These are phyloP conservation scores for Penicillium macrosclerotiorum DNA, from an alignment of 495 filamentous ascomycete species.

Conservation along the genomic window DNA sequence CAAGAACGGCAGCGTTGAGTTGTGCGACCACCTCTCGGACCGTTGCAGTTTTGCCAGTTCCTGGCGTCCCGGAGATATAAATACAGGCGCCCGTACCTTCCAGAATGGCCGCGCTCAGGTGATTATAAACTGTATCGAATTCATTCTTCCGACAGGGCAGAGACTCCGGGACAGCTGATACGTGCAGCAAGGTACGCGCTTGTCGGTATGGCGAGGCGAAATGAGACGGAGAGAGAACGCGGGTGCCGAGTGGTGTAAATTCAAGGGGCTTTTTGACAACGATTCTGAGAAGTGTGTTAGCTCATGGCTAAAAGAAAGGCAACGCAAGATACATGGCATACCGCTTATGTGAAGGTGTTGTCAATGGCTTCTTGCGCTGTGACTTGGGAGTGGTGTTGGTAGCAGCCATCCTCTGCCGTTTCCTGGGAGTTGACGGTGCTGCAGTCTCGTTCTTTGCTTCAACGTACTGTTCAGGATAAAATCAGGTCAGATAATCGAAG, in stretches of 20 bases:
- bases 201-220: slow-evolving; percentile 86
- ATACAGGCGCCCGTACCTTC: slow-evolving; percentile 93
- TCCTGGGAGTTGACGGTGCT: slow-evolving; percentile 56
- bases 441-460: slow-evolving; percentile 46
- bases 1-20: slow-evolving; percentile 77
- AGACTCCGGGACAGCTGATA: slow-evolving; percentile 83
- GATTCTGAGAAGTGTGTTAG: slow-evolving; percentile 46
- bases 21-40: slow-evolving; percentile 92
- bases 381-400: slow-evolving; percentile 59
- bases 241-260: slow-evolving; percentile 90
- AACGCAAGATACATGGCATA: slow-evolving; percentile 27
- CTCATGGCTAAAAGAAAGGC: neutral
- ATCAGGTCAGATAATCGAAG: neutral
- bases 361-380: slow-evolving; percentile 50
- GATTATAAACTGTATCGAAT: slow-evolving; percentile 86
- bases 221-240: slow-evolving; percentile 73
- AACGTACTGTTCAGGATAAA: slow-evolving; percentile 35
- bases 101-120: slow-evolving; percentile 91
- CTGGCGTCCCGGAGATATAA: slow-evolving; percentile 98
- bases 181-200: slow-evolving; percentile 85
- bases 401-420: slow-evolving; percentile 52
- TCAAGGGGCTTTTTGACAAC: slow-evolving; percentile 88
- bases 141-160: slow-evolving; percentile 92
- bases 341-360: slow-evolving; percentile 72
- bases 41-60: slow-evolving; percentile 98